Evolutionary conservation across 2,329 filamentous ascomycete genomes (phyloP), one percentile per base, ranked within the genome.

Genomic region (Aspergillus sp.): DNA sequence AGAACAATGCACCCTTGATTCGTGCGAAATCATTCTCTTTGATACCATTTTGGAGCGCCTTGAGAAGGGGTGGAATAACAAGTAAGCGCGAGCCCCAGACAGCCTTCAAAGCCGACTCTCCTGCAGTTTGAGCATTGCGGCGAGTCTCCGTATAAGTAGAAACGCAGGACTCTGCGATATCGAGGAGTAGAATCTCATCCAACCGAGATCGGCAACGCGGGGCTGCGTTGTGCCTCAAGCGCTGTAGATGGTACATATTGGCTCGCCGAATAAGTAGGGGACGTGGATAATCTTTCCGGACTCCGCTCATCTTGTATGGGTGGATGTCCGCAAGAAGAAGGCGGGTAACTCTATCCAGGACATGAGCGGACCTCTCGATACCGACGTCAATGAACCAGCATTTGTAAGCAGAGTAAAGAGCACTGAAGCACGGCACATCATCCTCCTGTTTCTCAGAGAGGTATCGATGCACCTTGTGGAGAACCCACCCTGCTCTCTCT

Each of bases 371-470:
- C 58, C 93, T 85, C 76, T 99, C 95, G 59, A 97, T 96, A 17
- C 96, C 95, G 41, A 99, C 93, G 68, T 99, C 95, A 1, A 96
- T 92, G 67, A 99, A 98, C 92, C 93, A 99, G 8, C 91, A 95
- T 43, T 91, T 84, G 72, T 97, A 99, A 1, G 93, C 91, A 20
- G 89, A 89, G 74, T 96, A 99, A 2, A 99, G 77, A 0, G 93
- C 87, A 22, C 92, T 96, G 76, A 99, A 99, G 75, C 92, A 97
- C 15, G 90, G 87, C 1, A 99, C 95, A 71, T 99, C 95, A 69
- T 99, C 95, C 71, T 98, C 91, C 70, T 96, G 93, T 59, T 93
- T 87, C 60, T 86, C 78, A 17, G 85, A 88, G 57, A 99, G 78
- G 77, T 97, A 99, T 2, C 81, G 77, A 74, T 99, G 96, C 0